These are phyloP conservation scores for Lojkania enalia DNA, from an alignment of 2,329 filamentous ascomycete species.

Conservation along the genomic window DNA sequence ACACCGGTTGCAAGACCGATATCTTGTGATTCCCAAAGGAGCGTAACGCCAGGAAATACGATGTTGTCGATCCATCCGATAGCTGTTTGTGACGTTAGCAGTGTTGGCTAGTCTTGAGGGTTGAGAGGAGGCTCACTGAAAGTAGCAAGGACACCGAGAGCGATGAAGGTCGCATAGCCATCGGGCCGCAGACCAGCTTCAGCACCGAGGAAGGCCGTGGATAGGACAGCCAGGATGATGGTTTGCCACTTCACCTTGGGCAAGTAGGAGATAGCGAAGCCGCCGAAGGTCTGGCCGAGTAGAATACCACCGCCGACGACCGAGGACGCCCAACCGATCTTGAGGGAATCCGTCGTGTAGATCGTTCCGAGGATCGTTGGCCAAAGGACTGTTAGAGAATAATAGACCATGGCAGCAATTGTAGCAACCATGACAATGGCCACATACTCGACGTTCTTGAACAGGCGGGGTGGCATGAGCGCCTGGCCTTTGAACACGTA, in stretches of 20 bases:
- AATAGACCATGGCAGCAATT: slow-evolving; percentile 32
- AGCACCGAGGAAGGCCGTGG: slow-evolving; percentile 25
- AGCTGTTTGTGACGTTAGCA: too few species aligned
- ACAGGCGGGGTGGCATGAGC: slow-evolving; percentile 38
- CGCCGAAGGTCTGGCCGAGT: slow-evolving; percentile 33
- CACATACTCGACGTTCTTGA: slow-evolving; percentile 35
- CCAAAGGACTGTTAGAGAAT: slow-evolving; percentile 33
- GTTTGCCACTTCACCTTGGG: slow-evolving; percentile 27
- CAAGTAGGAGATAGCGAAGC: slow-evolving; percentile 27
- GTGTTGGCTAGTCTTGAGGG: too few species aligned
- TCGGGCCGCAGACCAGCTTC: slow-evolving; percentile 16
- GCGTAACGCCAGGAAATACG: slow-evolving; percentile 48
- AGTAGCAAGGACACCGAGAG: slow-evolving; percentile 19
- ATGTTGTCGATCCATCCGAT: slow-evolving; percentile 28
- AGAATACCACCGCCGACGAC: slow-evolving; percentile 33
- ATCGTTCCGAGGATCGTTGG: slow-evolving; percentile 33
- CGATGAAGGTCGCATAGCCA: slow-evolving; percentile 18
- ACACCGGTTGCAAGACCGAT: slow-evolving; percentile 53
- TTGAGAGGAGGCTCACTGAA: too few species aligned
- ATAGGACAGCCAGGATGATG: slow-evolving; percentile 19
- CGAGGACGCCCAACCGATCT: slow-evolving; percentile 33
- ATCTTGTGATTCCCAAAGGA: slow-evolving; percentile 53
- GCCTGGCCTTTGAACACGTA: slow-evolving; percentile 37
- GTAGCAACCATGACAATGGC: slow-evolving; percentile 32
- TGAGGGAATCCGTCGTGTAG: slow-evolving; percentile 25